Evolutionary conservation across 768 basidiomycete species (phyloP).

Genomic region (Cyclocybe cylindracea): DNA sequence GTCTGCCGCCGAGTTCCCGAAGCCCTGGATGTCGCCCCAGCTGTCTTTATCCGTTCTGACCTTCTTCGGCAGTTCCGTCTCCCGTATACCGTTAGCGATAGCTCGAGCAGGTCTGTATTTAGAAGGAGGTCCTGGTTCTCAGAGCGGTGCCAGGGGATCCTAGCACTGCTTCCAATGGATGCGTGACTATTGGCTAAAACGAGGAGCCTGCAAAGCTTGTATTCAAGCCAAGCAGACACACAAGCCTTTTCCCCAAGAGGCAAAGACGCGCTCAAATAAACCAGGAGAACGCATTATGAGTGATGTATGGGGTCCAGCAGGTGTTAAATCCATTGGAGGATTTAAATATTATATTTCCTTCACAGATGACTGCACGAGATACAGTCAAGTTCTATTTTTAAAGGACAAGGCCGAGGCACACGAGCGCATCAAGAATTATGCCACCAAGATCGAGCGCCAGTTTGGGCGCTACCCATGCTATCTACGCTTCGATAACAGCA

Average conservation of each 20-base stretch:
- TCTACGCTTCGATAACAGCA: slow-evolving; percentile 29
- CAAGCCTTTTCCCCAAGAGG: slow-evolving; percentile 29
- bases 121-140: too few relatives aligned
- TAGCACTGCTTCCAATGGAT: too few relatives aligned
- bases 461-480: not conserved
- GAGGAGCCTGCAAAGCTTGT: slow-evolving; percentile 31
- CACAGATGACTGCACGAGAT: slow-evolving; percentile 14
- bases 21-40: too few relatives aligned
- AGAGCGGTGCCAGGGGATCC: too few relatives aligned
- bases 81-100: too few relatives aligned
- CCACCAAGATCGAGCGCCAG: slow-evolving; percentile 13
- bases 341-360: slow-evolving; percentile 28
- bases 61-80: too few relatives aligned
- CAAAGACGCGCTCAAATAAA: slow-evolving; percentile 18
- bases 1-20: too few relatives aligned
- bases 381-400: slow-evolving; percentile 14
- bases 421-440: slow-evolving; percentile 15
- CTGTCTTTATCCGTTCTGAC: too few relatives aligned
- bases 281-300: slow-evolving; percentile 19
- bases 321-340: slow-evolving; percentile 17
- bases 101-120: too few relatives aligned
- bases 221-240: slow-evolving; percentile 34
- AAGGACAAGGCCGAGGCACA: slow-evolving; percentile 14
- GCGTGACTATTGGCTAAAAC: not conserved
- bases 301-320: slow-evolving; percentile 34